Evolutionary conservation across 352 stramenopile genomes (phyloP).

Genomic region (Elongisporangium senticosum): DNA sequence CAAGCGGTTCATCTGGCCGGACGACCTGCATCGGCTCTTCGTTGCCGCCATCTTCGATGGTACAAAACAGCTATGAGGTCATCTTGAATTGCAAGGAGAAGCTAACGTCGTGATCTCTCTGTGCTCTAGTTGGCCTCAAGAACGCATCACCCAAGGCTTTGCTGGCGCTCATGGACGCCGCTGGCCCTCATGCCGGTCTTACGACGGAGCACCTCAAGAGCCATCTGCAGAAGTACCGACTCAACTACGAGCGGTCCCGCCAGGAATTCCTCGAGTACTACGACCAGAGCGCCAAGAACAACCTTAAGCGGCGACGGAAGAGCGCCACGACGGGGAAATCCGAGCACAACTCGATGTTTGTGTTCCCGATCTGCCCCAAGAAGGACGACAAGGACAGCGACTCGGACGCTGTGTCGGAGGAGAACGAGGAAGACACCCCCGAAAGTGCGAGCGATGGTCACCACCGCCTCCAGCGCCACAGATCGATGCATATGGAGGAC

Average conservation of each 20-base stretch:
- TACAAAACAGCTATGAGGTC: conserved; percentile 7
- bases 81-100: too few species aligned
- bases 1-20: conserved; percentile 84
- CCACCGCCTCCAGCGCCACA: conserved; percentile 7
- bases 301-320: conserved; percentile 44
- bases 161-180: conserved; percentile 63
- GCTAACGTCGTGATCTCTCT: background rate
- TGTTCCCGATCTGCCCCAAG: conserved; percentile 71
- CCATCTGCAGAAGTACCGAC: conserved; percentile 85
- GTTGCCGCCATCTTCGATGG: conserved; percentile 85
- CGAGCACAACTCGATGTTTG: conserved; percentile 69
- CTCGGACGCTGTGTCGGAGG: conserved; percentile 29
- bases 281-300: conserved; percentile 66
- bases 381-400: conserved; percentile 42
- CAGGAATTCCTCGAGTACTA: conserved; percentile 85
- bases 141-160: conserved; percentile 83
- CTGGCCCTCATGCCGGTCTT: conserved; percentile 48
- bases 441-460: background rate
- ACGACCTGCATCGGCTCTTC: conserved; percentile 85
- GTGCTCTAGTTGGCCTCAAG: conserved; percentile 69
- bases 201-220: conserved; percentile 87
- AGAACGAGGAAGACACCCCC: conserved; percentile 15
- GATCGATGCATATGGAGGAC: background rate
- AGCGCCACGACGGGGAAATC: conserved; percentile 18
- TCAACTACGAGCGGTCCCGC: conserved; percentile 83